Evolutionary conservation across 208 protist species (phyloP), one percentile per base, ranked within the genome.

Genomic region (Leishmania aethiopica): DNA sequence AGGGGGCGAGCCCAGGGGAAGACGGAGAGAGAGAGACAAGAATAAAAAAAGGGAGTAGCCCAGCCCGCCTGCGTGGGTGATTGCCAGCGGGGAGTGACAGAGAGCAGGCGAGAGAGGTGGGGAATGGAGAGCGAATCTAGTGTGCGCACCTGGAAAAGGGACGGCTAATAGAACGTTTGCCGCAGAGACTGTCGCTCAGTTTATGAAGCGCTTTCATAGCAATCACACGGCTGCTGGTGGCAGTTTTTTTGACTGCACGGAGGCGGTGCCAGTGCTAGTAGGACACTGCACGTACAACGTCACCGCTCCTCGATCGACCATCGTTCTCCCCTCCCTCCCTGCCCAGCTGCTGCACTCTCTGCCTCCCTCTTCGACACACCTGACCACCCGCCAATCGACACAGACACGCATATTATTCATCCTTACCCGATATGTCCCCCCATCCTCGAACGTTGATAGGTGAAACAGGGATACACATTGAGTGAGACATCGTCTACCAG

Each of bases 401-500:
- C 32, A 77, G 7, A 62, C 72, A 62, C 35, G 25, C 72, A 77
- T 45, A 37, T 3, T 45, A 28, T 40, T 32, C 45, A 62, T 32
- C 7, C 15, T 74, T n/a, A 35, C 45, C 45, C 69, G 10, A 35
- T 19, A 28, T 40, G 10, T 72, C 45, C 1, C 5, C 13, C 7
- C 45, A 35, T 51, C 45, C 25, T 35, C 25, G 69, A 73, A 49
- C 42, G 13, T 19, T 42, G 3, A 73, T 7, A n/a, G 42, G 45
- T 32, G 69, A 49, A 32, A 53, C 5, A 49, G 25, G 22, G 45
- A n/a, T 11, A 73, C 69, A 51, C 40, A 73, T 73, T 17, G 3
- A 55, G 19, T 53, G 22, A 37, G 22, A 49, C 69, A 73, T 40
- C n/a, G 32, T 59, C 71, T 86, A 86, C 83, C 83, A 86, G 42